These are phyloP conservation scores for Erysimum cheiranthoides DNA, from an alignment of 345 rosid genomes.

Conservation along the genomic window DNA sequence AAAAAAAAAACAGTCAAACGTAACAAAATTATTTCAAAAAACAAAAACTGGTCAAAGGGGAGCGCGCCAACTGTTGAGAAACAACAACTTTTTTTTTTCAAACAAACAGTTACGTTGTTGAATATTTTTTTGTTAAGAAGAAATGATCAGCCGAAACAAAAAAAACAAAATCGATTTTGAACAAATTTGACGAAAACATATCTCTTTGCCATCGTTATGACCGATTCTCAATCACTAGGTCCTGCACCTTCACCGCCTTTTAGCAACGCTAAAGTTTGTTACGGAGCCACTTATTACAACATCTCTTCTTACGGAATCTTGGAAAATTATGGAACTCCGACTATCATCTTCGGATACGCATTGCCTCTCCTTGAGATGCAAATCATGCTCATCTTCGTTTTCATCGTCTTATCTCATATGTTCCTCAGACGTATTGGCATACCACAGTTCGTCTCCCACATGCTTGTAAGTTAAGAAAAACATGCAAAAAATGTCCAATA, in stretches of 20 bases:
- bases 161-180: constrained; percentile 8
- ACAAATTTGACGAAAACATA: constrained; percentile 4
- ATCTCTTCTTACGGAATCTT: constrained; percentile 39
- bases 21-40: constrained; percentile 16
- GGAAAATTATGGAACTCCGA: constrained; percentile 13
- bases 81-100: constrained; percentile 7
- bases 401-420: constrained; percentile 23
- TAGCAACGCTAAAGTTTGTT: constrained; percentile 14
- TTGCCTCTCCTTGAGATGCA: constrained; percentile 47
- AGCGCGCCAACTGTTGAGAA: constrained; percentile 4
- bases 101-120: constrained; percentile 20
- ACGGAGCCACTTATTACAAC: constrained; percentile 28
- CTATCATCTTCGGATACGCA: constrained; percentile 38
- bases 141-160: neutral
- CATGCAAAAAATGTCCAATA: neutral
- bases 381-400: constrained; percentile 32
- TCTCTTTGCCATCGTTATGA: constrained; percentile 8
- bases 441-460: constrained; percentile 40
- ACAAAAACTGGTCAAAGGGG: constrained; percentile 12
- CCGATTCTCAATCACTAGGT: neutral
- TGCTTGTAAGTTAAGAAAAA: constrained; percentile 36
- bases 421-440: constrained; percentile 41
- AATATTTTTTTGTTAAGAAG: neutral
- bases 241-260: constrained; percentile 16
- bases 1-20: neutral